Evolutionary conservation across 108 stramenopile species (phyloP), one percentile per base, ranked within the genome.

Genomic region (Schizochytrium sp.): DNA sequence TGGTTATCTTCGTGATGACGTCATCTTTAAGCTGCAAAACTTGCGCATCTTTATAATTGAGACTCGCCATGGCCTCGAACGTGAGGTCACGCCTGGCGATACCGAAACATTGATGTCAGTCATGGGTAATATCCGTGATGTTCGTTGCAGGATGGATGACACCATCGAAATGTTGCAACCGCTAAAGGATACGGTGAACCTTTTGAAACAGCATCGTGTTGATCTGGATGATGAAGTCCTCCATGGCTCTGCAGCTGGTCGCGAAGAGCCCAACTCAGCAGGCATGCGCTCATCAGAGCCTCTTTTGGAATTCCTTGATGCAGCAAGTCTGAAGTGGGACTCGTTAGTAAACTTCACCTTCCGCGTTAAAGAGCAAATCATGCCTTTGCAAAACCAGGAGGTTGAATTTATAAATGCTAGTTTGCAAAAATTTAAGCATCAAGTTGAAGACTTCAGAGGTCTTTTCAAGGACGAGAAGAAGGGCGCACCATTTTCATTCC

Each of bases 361-460:
- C 90, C 92, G 93, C 60, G 96, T 96, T 83, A 96, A 96, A 90
- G 97, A 97, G 88, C 95, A 96, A 72, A 96, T 97, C 44, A 72
- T 96, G 46, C 95, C 96, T 15, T 90, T 96, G 90, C 96, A 97
- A 92, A 96, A 95, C 90, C 89, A 92, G n/a, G 95, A 96, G 69
- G 94, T 95, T n/a, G 95, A 95, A 57, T 72, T 89, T 38, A 92
- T 97, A 56, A 83, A 83, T 53, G 47, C 76, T 0, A 83, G 76
- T 28, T 2, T 83, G 76, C 76, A 83, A 3, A 83, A 83, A 2
- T 83, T 83, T 28, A 96, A 96, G 89, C 61, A 76, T 10, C 93
- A 95, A 53, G 87, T 96, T 4, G 95, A 96, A 88, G 91, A 91
- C 19, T 96, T 96, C 87, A 91, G 95, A 45, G 73, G 89, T 28